Evolutionary conservation across 768 basidiomycete species (phyloP).

Genomic region (Gloeostereum incarnatum): DNA sequence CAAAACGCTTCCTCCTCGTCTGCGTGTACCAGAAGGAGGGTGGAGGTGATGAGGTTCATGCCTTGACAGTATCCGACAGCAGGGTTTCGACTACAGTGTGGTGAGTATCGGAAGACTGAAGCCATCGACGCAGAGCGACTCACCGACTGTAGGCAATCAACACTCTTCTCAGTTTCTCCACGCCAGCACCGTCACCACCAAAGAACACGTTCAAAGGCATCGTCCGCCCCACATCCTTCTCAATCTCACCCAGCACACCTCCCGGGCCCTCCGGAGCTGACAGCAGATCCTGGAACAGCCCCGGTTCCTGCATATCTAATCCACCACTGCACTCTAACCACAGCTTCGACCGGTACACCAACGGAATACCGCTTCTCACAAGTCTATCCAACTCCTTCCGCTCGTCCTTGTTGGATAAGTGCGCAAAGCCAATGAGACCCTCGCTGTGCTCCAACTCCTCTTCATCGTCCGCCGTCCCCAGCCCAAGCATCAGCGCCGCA

Average conservation of each 20-base stretch:
- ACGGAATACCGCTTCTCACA: constrained; percentile 80
- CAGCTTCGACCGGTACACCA: constrained; percentile 78
- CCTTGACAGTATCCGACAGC: constrained; percentile 92
- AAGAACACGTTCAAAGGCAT: constrained; percentile 96
- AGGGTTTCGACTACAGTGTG: constrained; percentile 65
- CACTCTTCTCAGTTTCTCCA: constrained; percentile 84
- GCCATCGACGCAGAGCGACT: constrained; percentile 16
- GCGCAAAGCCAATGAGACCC: constrained; percentile 84
- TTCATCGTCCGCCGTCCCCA: constrained; percentile 51
- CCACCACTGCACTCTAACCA: constrained; percentile 95
- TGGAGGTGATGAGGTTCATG: constrained; percentile 95
- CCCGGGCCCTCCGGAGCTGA: constrained; percentile 34
- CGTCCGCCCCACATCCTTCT: constrained; percentile 90
- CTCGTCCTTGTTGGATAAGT: constrained; percentile 75
- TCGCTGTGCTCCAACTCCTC: constrained; percentile 78
- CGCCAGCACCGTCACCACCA: constrained; percentile 92
- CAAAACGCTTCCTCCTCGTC: constrained; percentile 98
- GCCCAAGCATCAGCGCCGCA: constrained; percentile 60
- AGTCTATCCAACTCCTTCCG: constrained; percentile 72
- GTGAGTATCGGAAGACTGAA: background rate
- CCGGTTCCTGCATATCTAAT: constrained; percentile 87
- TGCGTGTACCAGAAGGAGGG: constrained; percentile 83
- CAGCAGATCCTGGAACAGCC: constrained; percentile 81
- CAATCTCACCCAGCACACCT: constrained; percentile 70
- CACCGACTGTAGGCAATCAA: constrained; percentile 89